These are phyloP conservation scores for Candida ipomoeae DNA, from an alignment of 805 yeast species.

Conservation along the genomic window DNA sequence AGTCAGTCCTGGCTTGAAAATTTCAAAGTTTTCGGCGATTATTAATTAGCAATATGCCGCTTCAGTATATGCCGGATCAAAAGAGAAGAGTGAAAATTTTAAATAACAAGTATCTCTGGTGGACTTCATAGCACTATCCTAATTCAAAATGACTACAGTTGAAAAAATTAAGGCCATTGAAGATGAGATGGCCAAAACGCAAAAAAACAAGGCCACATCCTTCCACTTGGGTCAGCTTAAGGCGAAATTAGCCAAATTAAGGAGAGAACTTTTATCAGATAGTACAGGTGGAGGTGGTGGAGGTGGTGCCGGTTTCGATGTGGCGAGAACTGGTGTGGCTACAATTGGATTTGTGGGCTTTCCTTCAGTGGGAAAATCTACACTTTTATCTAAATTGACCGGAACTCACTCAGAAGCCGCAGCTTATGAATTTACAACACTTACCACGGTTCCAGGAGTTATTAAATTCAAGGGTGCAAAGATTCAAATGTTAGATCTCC, in stretches of 20 bases:
- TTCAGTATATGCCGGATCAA: conserved; percentile 3
- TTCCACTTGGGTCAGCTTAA: conserved; percentile 96
- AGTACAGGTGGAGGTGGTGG: conserved; percentile 77
- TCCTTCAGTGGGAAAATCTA: conserved; percentile 92
- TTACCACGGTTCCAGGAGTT: conserved; percentile 96
- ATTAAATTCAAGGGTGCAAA: conserved; percentile 96
- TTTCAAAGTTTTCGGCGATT: not conserved
- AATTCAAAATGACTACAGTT: conserved; percentile 39
- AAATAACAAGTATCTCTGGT: not conserved
- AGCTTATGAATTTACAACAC: conserved; percentile 94
- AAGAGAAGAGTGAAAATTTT: conserved; percentile 5
- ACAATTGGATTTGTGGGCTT: conserved; percentile 97
- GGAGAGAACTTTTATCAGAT: conserved; percentile 78
- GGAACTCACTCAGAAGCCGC: conserved; percentile 98
- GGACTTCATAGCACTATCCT: not conserved
- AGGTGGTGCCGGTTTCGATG: conserved; percentile 93
- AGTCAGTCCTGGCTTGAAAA: not conserved
- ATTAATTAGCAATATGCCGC: not conserved
- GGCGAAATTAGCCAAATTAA: conserved; percentile 92
- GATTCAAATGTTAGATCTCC: conserved; percentile 90
- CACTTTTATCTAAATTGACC: conserved; percentile 80
- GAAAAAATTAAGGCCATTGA: conserved; percentile 80
- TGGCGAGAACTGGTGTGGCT: conserved; percentile 97
- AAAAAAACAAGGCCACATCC: conserved; percentile 95
- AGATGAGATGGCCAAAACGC: conserved; percentile 97